phyloP scores from a whole-genome alignment of 768 basidiomycete species.

The Sutorius australiensis region DNA sequence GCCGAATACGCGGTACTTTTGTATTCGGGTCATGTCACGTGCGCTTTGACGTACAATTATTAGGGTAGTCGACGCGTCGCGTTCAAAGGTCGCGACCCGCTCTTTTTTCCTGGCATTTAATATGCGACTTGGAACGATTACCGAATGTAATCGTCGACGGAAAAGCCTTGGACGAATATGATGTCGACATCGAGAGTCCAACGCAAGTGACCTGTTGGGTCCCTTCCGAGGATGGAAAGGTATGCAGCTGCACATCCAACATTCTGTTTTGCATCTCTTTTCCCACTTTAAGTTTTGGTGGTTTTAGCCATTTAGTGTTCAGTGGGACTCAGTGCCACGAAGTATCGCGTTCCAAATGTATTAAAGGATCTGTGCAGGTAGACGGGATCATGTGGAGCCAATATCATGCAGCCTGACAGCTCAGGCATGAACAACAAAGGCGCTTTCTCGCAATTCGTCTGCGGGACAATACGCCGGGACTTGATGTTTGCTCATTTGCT shows the following conservation, averaged over 20 bases:
- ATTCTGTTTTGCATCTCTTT: background rate
- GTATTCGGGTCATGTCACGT: background rate
- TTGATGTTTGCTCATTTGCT: conserved; percentile 21
- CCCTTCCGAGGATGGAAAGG: conserved; percentile 23
- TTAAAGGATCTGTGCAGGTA: background rate
- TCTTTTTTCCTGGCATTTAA: background rate
- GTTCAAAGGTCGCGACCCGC: background rate
- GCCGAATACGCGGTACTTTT: background rate
- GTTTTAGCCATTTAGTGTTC: conserved; percentile 10
- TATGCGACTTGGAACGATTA: conserved; percentile 18
- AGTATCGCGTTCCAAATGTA: background rate
- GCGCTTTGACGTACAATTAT: background rate
- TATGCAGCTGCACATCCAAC: background rate
- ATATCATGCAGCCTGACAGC: rapidly evolving
- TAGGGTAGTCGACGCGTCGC: background rate
- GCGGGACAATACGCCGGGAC: background rate
- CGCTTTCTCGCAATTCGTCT: background rate
- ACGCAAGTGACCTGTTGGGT: conserved; percentile 22
- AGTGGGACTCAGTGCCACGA: conserved; percentile 14
- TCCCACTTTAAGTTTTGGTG: background rate
- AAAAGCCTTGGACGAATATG: conserved; percentile 12
- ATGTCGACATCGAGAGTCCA: background rate
- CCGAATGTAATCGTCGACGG: conserved; percentile 11
- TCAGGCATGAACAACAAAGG: background rate
- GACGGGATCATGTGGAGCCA: conserved; percentile 2